phyloP scores from a whole-genome alignment of 495 filamentous ascomycete species.

The Sabuloglossum arenarium region DNA sequence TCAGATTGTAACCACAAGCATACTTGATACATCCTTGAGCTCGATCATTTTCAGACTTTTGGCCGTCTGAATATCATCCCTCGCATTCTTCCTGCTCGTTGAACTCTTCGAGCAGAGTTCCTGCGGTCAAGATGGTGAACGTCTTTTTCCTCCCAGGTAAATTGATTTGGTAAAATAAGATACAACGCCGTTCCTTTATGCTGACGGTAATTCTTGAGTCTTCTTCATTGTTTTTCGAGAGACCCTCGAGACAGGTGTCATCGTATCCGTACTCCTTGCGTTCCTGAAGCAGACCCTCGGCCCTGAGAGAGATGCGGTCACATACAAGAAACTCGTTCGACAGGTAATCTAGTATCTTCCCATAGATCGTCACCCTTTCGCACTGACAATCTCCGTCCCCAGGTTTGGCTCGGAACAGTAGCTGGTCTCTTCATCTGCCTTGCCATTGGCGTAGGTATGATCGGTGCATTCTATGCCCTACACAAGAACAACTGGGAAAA shows the following conservation, averaged over 20 bases:
- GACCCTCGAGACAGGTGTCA: conserved; percentile 57
- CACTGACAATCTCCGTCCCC: neutral
- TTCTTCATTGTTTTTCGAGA: conserved; percentile 83
- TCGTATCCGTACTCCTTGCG: conserved; percentile 63
- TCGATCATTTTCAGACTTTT: neutral
- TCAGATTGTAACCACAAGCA: neutral
- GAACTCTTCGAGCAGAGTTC: neutral
- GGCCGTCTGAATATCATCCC: neutral
- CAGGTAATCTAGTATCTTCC: conserved; percentile 29
- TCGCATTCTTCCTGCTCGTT: neutral
- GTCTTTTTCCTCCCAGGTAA: conserved; percentile 39
- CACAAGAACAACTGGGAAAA: conserved; percentile 40
- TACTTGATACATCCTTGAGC: neutral
- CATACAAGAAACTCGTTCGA: conserved; percentile 46
- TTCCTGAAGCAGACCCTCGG: conserved; percentile 64
- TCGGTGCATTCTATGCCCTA: conserved; percentile 58
- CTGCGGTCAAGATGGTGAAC: conserved; percentile 24
- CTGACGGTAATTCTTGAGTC: conserved; percentile 18
- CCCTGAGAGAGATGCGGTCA: conserved; percentile 27
- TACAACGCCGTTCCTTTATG: neutral
- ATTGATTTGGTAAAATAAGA: neutral
- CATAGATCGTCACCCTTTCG: neutral
- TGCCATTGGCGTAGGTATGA: conserved; percentile 47
- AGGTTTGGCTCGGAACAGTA: conserved; percentile 53
- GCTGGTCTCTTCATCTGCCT: conserved; percentile 46